Percentiles rank a stretch among this genome's conserved stretches.
These are phyloP conservation scores for Lachnellula willkommii DNA, from an alignment of 2,329 filamentous ascomycete species.

Conservation along the genomic window DNA sequence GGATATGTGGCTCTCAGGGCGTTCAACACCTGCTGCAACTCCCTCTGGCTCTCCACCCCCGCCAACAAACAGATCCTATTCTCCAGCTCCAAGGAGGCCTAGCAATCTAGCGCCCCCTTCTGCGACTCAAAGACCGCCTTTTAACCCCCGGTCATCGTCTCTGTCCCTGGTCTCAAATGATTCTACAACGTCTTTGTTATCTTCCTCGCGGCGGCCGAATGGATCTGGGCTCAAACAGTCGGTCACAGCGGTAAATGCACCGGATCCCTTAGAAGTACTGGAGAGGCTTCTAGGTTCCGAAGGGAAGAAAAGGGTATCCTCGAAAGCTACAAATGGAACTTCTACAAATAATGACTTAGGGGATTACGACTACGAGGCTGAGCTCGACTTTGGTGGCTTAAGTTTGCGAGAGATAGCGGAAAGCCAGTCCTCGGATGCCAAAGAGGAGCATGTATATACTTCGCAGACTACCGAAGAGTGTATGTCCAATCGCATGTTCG, in stretches of 20 bases:
- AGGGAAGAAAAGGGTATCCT: slow-evolving; percentile 14
- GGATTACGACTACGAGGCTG: slow-evolving; percentile 53
- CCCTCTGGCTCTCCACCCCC: slow-evolving; percentile 52
- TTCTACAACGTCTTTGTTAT: slow-evolving; percentile 69
- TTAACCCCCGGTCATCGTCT: slow-evolving; percentile 69
- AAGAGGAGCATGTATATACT: slow-evolving; percentile 36
- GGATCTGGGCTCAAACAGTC: slow-evolving; percentile 63
- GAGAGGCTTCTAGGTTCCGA: slow-evolving; percentile 35
- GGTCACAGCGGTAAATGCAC: slow-evolving; percentile 45
- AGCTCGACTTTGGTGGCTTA: slow-evolving; percentile 73
- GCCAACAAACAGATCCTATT: slow-evolving; percentile 62
- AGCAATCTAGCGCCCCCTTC: slow-evolving; percentile 64
- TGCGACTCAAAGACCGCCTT: slow-evolving; percentile 61
- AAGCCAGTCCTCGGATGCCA: slow-evolving; percentile 1
- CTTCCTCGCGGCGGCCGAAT: slow-evolving; percentile 58
- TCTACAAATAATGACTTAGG: slow-evolving; percentile 26
- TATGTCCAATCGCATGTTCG: slow-evolving; percentile 41
- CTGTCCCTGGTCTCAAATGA: slow-evolving; percentile 72
- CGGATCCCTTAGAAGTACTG: slow-evolving; percentile 68
- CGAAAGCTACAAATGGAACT: slow-evolving; percentile 5
- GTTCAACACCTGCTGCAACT: slow-evolving; percentile 46
- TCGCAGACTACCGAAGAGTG: slow-evolving; percentile 67
- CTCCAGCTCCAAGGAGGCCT: slow-evolving; percentile 64
- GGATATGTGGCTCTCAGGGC: slow-evolving; percentile 77
- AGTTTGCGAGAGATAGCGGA: slow-evolving; percentile 58